phyloP scores from a whole-genome alignment of 441 rosid species.

The Lepidium campestre region DNA sequence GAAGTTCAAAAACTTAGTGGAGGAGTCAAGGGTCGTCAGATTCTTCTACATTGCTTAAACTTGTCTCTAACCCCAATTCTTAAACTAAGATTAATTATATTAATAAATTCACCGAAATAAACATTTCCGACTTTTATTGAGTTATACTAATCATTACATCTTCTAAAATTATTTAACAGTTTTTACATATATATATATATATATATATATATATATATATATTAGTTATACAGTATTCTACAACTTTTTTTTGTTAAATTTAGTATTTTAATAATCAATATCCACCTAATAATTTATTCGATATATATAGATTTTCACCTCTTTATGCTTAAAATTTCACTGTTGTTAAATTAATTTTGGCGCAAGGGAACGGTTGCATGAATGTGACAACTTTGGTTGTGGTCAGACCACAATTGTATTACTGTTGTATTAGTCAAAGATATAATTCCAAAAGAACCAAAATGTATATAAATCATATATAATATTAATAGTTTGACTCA shows the following conservation, averaged over 20 bases:
- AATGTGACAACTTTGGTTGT: background rate
- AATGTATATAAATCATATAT: background rate
- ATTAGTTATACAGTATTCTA: too few species aligned
- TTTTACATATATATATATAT: too few species aligned
- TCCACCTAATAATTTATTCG: background rate
- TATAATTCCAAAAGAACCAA: conserved; percentile 13
- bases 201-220: too few species aligned
- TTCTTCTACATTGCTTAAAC: conserved; percentile 25
- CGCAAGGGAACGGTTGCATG: background rate
- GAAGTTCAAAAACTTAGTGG: conserved; percentile 66
- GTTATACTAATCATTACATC: conserved; percentile 15
- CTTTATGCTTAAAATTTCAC: background rate
- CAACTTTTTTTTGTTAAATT: too few species aligned
- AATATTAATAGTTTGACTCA: conserved; percentile 19
- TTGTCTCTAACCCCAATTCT: conserved; percentile 21
- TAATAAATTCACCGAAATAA: too few species aligned
- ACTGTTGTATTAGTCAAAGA: conserved; percentile 15
- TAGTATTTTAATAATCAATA: too few species aligned
- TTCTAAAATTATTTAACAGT: too few species aligned
- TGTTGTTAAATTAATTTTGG: background rate
- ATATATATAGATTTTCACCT: background rate
- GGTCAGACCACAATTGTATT: conserved; percentile 1
- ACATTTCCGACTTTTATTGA: too few species aligned
- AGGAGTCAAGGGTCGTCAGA: conserved; percentile 61
- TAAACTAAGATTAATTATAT: background rate